Percentiles rank a stretch among this genome's conserved stretches.
Conservation (phyloP, 2,329 filamentous ascomycete species). For the Coleophoma eucalyptorum region DNA sequence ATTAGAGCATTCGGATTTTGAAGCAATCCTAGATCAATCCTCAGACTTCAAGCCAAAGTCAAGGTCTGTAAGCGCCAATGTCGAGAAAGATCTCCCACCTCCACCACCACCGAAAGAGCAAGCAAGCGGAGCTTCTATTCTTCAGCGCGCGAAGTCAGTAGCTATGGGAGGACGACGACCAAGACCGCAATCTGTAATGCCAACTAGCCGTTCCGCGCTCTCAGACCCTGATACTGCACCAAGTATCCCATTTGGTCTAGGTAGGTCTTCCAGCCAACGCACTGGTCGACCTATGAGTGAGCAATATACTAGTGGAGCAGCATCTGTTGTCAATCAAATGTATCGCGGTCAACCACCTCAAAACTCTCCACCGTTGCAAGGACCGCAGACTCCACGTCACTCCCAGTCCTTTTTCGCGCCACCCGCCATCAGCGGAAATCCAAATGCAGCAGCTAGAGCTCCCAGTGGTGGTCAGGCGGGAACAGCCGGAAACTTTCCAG, state of each 20-base stretch:
- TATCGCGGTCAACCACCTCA: slow-evolving; percentile 68
- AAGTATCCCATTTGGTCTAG: slow-evolving; percentile 65
- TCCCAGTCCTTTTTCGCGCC: slow-evolving; percentile 61
- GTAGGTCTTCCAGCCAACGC: slow-evolving; percentile 49
- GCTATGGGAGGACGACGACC: slow-evolving; percentile 44
- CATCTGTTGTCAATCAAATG: slow-evolving; percentile 83
- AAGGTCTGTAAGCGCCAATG: slow-evolving; percentile 17
- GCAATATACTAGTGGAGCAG: slow-evolving; percentile 54
- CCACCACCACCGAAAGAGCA: slow-evolving; percentile 47
- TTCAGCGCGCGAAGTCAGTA: slow-evolving; percentile 60
- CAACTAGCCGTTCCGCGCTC: slow-evolving; percentile 36
- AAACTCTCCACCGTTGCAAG: slow-evolving; percentile 50
- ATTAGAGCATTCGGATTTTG: slow-evolving; percentile 90
- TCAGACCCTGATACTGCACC: slow-evolving; percentile 72
- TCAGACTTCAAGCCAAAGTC: slow-evolving; percentile 55
- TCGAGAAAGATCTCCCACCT: slow-evolving; percentile 81
- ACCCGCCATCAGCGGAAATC: slow-evolving; percentile 45
- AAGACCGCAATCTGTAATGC: slow-evolving; percentile 56
- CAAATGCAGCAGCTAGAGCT: slow-evolving; percentile 47
- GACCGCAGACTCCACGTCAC: slow-evolving; percentile 50
- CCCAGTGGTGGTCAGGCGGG: slow-evolving; percentile 44
- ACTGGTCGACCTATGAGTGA: slow-evolving; percentile 58
- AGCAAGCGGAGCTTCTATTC: slow-evolving; percentile 41
- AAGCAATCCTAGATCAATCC: slow-evolving; percentile 84
- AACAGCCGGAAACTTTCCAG: slow-evolving; percentile 63